Evolutionary conservation across 345 rosid genomes (phyloP), one percentile per base, ranked within the genome.

Genomic region (Eucalyptus marginata): DNA sequence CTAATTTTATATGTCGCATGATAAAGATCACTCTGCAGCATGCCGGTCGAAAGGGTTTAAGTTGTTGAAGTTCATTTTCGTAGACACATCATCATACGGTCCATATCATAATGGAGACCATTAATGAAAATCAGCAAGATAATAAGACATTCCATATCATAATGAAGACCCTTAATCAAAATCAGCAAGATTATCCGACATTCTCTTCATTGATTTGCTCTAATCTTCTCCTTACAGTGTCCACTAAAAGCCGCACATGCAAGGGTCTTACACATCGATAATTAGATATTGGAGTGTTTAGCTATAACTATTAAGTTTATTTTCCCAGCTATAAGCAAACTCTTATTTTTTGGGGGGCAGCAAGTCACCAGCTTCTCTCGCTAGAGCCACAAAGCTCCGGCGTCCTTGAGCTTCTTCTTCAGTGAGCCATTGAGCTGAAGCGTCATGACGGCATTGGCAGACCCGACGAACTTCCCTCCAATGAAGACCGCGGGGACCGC

Each of bases 371-470:
- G 24, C 43, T 29, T 36, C 40, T 46, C 49, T 66, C 51, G 46
- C 50, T 59, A 88, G 16, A 89, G 90, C 90, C 90, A 89, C 11
- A 89, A 58, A 33, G 90, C 90, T 29, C 88, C 90, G 17, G 90
- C 90, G 10, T 89, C 90, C 89, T 14, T 87, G 40, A 89, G 89
- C 87, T 58, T 87, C 49, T 49, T 87, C 62, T 87, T 87, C 76
- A 93, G 92, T 2, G 87, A 14, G 80, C 94, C 94, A 58, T 91
- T 90, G 43, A 93, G 89, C 87, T 93, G 94, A 31, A 89, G 94
- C 33, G 93, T 91, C 94, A 93, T 93, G 87, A 93, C 86, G 87
- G 91, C 93, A 58, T 92, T 91, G 51, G 94, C 90, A 50, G 93
- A 92, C 13, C 94, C 94, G 31, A 92, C 71, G 85, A 93, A 87